These are phyloP conservation scores for Lodderomyces oxycetoniae DNA, from an alignment of 1,139 yeast species.

Conservation along the genomic window DNA sequence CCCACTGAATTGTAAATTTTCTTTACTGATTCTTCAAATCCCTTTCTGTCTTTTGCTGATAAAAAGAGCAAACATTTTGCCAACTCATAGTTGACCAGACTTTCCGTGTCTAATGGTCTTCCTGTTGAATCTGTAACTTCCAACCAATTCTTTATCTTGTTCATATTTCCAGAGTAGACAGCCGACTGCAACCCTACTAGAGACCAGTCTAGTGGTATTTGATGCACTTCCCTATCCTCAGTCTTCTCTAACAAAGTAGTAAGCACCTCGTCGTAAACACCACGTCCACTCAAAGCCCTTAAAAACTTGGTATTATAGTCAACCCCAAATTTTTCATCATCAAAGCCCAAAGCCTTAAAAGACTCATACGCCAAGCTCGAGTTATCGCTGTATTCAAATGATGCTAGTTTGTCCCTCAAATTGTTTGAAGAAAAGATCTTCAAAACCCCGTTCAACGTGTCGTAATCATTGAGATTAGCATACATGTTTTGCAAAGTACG, in stretches of 20 bases:
- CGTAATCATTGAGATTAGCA: slow-evolving; percentile 83
- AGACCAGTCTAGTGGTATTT: slow-evolving; percentile 50
- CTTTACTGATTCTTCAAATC: slow-evolving; percentile 38
- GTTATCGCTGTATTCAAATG: slow-evolving; percentile 79
- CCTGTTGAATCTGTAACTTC: slow-evolving; percentile 32
- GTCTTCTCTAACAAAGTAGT: slow-evolving; percentile 29
- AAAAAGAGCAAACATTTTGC: slow-evolving; percentile 57
- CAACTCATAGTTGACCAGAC: slow-evolving; percentile 58
- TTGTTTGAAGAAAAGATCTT: slow-evolving; percentile 68
- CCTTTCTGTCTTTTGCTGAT: slow-evolving; percentile 22
- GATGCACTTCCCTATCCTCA: slow-evolving; percentile 20
- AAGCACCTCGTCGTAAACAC: slow-evolving; percentile 39
- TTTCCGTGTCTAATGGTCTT: slow-evolving; percentile 45
- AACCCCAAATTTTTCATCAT: neutral
- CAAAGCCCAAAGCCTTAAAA: slow-evolving; percentile 57
- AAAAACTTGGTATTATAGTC: slow-evolving; percentile 31
- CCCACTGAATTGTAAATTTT: slow-evolving; percentile 57
- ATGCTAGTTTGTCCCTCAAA: slow-evolving; percentile 66
- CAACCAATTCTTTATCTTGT: slow-evolving; percentile 55
- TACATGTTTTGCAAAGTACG: slow-evolving; percentile 70
- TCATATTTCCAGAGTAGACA: slow-evolving; percentile 55
- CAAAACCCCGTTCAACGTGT: slow-evolving; percentile 82
- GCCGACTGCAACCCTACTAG: slow-evolving; percentile 73
- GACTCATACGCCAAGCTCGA: slow-evolving; percentile 90
- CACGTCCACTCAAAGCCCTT: slow-evolving; percentile 39